phyloP scores from a whole-genome alignment of 257 asterid genomes.

The Dorcoceras hygrometricum region DNA sequence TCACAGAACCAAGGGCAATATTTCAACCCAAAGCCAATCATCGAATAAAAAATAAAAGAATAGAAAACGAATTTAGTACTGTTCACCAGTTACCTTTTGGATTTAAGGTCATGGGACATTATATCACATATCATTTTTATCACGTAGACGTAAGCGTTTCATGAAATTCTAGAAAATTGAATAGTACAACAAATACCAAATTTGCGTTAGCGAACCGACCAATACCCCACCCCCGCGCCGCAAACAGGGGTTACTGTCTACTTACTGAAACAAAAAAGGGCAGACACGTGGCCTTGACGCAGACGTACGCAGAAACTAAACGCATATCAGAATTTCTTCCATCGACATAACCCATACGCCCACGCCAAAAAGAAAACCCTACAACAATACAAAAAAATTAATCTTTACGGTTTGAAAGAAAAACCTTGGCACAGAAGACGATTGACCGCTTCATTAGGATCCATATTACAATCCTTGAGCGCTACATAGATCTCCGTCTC shows the following conservation, averaged over 20 bases:
- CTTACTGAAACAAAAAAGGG: background rate
- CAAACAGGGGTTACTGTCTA: too few species aligned
- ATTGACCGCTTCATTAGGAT: slow-evolving; percentile 92
- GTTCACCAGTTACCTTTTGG: slow-evolving; percentile 5
- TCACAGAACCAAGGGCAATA: background rate
- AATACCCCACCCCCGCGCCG: too few species aligned
- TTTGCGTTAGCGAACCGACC: background rate
- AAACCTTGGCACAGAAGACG: slow-evolving; percentile 88
- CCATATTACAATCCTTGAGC: slow-evolving; percentile 96
- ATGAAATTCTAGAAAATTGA: background rate
- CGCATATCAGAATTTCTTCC: background rate
- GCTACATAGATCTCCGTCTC: slow-evolving; percentile 96
- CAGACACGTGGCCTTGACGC: background rate
- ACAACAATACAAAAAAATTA: background rate
- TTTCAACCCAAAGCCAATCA: background rate
- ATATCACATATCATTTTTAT: too few species aligned
- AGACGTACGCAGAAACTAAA: slow-evolving; percentile 14
- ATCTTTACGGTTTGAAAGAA: slow-evolving; percentile 19
- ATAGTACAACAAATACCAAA: background rate
- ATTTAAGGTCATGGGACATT: background rate
- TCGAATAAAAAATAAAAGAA: background rate
- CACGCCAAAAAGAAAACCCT: background rate
- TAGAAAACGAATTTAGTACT: background rate
- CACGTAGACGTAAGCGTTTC: background rate
- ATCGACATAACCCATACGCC: background rate